Conservation (phyloP, 129 eudicot species). For the Apium graveolens region DNA sequence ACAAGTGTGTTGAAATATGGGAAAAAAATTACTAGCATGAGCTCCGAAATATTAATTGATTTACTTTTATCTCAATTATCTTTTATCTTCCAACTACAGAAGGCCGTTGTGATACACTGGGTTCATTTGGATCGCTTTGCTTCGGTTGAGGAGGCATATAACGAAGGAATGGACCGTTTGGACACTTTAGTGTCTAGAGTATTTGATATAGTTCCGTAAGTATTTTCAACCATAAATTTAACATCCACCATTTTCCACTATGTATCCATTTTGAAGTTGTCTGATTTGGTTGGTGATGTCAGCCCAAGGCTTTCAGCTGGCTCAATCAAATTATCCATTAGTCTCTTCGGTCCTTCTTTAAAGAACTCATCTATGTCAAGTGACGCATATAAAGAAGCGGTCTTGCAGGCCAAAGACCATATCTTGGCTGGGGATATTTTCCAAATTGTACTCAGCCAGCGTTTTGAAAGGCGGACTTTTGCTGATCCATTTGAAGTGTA, state of each 20-base stretch:
- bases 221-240: neutral
- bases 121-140: conserved; percentile 67
- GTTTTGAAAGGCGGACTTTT: conserved; percentile 91
- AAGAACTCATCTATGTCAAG: conserved; percentile 73
- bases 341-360: conserved; percentile 71
- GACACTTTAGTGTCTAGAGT: conserved; percentile 70
- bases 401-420: conserved; percentile 89
- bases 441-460: conserved; percentile 97
- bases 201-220: conserved; percentile 85
- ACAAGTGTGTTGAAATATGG: neutral
- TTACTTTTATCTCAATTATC: neutral
- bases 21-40: neutral
- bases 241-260: neutral
- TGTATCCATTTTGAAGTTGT: conserved; percentile 8
- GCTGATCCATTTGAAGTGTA: conserved; percentile 99
- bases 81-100: conserved; percentile 34
- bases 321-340: conserved; percentile 62
- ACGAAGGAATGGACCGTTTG: conserved; percentile 62
- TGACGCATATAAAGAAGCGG: conserved; percentile 79
- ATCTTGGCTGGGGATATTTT: conserved; percentile 95
- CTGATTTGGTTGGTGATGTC: conserved; percentile 27
- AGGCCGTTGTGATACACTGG: conserved; percentile 88
- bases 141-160: conserved; percentile 67
- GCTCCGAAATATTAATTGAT: neutral
- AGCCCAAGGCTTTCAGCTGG: conserved; percentile 91